These are phyloP conservation scores for Bassia scoparia DNA, from an alignment of 148 eudicot genomes.

Conservation along the genomic window DNA sequence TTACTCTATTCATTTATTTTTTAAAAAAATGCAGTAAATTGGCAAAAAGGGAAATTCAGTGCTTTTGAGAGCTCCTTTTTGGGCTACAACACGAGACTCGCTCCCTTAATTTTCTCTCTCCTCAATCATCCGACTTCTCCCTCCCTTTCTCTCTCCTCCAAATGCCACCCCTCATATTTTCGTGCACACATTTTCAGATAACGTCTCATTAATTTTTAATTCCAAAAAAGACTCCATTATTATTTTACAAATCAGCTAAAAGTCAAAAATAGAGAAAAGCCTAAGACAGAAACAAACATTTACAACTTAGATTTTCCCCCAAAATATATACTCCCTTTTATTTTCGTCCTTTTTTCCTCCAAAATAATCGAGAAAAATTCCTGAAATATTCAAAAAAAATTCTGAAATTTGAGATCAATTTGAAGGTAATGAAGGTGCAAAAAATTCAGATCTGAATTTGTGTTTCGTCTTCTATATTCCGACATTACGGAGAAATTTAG, in stretches of 20 bases:
- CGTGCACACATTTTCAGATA: slow-evolving; percentile 16
- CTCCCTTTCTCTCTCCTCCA: background rate
- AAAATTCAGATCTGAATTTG: slow-evolving; percentile 8
- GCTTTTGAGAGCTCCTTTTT: too few relatives aligned
- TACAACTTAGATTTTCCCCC: background rate
- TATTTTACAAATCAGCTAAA: background rate
- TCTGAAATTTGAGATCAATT: background rate
- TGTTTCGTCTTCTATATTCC: background rate
- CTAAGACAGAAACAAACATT: slow-evolving; percentile 5
- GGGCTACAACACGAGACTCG: too few relatives aligned
- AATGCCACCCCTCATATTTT: background rate
- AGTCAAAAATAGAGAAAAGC: background rate
- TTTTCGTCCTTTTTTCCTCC: background rate
- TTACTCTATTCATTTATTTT: too few relatives aligned
- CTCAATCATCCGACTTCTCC: slow-evolving; percentile 3
- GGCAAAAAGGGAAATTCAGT: too few relatives aligned
- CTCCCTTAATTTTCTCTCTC: background rate
- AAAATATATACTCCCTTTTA: background rate
- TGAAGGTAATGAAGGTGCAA: background rate
- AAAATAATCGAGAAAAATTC: too few relatives aligned
- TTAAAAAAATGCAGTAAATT: too few relatives aligned
- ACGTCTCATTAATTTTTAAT: background rate
- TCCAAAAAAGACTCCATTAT: background rate
- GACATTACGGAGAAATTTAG: slow-evolving; percentile 23
- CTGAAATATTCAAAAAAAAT: too few relatives aligned